phyloP scores from a whole-genome alignment of 2,329 filamentous ascomycete species.

The Magnaporthales sp. region DNA sequence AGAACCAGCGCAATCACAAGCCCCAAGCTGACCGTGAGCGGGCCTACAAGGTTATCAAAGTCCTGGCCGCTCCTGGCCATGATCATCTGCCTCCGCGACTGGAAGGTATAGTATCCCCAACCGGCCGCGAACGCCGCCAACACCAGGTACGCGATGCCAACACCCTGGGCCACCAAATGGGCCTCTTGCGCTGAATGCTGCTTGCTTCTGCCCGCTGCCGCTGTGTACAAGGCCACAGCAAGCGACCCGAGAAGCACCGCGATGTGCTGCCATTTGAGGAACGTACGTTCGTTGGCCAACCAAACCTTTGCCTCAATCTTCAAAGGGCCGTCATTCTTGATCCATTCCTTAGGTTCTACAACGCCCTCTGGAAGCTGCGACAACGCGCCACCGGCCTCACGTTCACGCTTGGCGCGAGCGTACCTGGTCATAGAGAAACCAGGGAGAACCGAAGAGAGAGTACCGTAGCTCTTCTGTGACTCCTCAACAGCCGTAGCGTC shows the following conservation, averaged over 20 bases:
- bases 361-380: constrained; percentile 73
- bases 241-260: constrained; percentile 77
- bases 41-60: constrained; percentile 83
- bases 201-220: constrained; percentile 46
- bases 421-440: constrained; percentile 77
- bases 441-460: constrained; percentile 67
- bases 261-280: constrained; percentile 98
- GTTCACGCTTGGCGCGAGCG: constrained; percentile 44
- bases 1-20: constrained; percentile 70
- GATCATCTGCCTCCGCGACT: constrained; percentile 70
- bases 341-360: constrained; percentile 74
- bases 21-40: constrained; percentile 72
- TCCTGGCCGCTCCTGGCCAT: constrained; percentile 79
- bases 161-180: constrained; percentile 64
- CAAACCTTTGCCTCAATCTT: constrained; percentile 97
- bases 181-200: constrained; percentile 19
- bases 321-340: constrained; percentile 89
- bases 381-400: constrained; percentile 32
- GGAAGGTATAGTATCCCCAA: constrained; percentile 85
- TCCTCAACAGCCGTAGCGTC: constrained; percentile 19
- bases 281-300: constrained; percentile 96
- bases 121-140: constrained; percentile 75
- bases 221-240: constrained; percentile 79
- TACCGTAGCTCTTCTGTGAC: constrained; percentile 32
- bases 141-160: constrained; percentile 75